A percentile compares a stretch with the other conserved stretches of the same genome.
These are phyloP conservation scores for Aegilops speltoides DNA, from an alignment of 176 grass and related monocot species.

Conservation along the genomic window DNA sequence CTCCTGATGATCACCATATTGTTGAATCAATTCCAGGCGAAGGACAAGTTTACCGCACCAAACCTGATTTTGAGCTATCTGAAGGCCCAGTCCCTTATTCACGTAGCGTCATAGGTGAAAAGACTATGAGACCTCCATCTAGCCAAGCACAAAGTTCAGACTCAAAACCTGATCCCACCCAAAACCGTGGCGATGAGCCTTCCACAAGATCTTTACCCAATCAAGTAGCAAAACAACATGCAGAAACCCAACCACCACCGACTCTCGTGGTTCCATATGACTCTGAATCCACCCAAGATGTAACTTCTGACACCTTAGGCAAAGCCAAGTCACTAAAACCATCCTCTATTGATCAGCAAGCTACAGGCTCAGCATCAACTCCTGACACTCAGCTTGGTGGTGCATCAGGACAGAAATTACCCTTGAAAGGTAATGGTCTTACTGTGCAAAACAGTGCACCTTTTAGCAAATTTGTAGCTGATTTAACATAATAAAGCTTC, in stretches of 20 bases:
- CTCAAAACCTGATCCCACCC: neutral
- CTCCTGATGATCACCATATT: neutral
- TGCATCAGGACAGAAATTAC: neutral
- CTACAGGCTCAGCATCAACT: neutral
- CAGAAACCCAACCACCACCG: neutral
- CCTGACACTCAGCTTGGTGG: slow-evolving; percentile 16
- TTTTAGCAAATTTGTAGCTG: neutral
- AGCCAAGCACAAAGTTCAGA: neutral
- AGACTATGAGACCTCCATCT: neutral
- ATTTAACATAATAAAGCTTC: neutral
- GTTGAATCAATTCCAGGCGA: neutral
- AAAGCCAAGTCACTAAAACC: neutral
- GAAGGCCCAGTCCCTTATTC: neutral
- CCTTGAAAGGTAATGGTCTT: neutral
- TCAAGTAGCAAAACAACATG: neutral
- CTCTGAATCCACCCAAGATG: neutral
- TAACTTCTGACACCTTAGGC: neutral
- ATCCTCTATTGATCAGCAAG: neutral
- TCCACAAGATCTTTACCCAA: neutral
- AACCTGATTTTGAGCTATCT: neutral
- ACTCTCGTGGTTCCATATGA: neutral
- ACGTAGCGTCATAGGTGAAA: neutral
- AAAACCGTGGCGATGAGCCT: neutral
- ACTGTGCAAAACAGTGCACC: neutral
- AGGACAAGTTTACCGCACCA: neutral